Percentiles rank a stretch among this genome's conserved stretches.
Conservation (phyloP, 1,139 yeast species). For the Sugiyamaella xylanicola region DNA sequence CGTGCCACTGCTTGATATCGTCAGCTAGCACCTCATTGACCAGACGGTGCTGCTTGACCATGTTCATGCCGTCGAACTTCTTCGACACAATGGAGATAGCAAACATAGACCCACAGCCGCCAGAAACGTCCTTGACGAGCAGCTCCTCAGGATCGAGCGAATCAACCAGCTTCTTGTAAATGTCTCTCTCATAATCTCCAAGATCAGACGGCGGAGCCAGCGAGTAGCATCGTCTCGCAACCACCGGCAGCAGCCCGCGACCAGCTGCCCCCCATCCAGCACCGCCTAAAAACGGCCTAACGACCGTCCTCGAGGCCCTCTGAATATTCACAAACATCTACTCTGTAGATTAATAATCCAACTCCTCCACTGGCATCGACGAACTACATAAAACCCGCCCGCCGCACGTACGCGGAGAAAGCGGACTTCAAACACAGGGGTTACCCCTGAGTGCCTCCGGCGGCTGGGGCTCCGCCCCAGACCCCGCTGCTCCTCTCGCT, state of each 20-base stretch:
- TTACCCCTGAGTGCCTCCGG: background rate
- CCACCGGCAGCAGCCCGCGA: background rate
- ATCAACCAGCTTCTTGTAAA: conserved; percentile 56
- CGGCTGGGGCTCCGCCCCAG: conserved; percentile 1
- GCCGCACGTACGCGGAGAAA: background rate
- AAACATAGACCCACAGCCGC: conserved; percentile 98
- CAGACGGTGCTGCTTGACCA: conserved; percentile 88
- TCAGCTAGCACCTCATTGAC: conserved; percentile 82
- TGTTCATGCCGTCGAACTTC: conserved; percentile 74
- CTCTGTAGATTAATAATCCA: background rate
- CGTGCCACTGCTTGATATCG: conserved; percentile 93
- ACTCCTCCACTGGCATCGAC: background rate
- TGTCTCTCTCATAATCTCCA: conserved; percentile 68
- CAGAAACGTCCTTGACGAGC: conserved; percentile 79
- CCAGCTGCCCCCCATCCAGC: too few relatives aligned
- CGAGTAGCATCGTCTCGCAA: background rate
- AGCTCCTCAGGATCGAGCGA: conserved; percentile 62
- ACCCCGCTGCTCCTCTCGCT: background rate
- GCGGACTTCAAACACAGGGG: background rate
- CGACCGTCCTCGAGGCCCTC: background rate
- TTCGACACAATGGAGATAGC: conserved; percentile 77
- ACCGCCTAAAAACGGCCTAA: too few relatives aligned
- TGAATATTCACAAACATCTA: background rate
- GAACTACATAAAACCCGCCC: background rate
- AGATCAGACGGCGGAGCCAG: conserved; percentile 16